Evolutionary conservation across 2,329 filamentous ascomycete genomes (phyloP).

Genomic region (Ceratocystis variospora): DNA sequence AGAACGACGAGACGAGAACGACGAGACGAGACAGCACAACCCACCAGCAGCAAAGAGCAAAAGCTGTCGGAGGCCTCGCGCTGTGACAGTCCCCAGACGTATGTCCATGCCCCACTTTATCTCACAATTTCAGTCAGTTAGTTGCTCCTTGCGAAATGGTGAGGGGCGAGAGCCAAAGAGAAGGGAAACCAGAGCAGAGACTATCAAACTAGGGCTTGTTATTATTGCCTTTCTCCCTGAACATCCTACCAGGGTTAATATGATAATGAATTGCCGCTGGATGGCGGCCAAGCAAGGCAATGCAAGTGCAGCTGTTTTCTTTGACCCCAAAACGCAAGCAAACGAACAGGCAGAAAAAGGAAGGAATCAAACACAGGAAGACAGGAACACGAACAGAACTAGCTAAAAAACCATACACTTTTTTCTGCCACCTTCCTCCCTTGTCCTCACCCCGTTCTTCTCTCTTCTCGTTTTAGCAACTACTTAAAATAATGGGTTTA

Average conservation of each 20-base stretch:
- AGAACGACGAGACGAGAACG: background rate
- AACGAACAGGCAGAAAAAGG: background rate
- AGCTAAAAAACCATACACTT: background rate
- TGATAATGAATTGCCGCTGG: background rate
- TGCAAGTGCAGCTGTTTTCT: background rate
- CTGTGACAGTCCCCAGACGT: background rate
- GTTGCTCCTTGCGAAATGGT: no score
- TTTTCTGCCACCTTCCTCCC: background rate
- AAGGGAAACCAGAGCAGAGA: background rate
- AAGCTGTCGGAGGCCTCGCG: constrained; percentile 7
- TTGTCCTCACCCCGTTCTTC: background rate
- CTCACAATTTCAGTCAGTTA: background rate
- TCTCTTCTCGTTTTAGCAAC: background rate
- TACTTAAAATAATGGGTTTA: background rate
- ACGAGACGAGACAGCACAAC: background rate
- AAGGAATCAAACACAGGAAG: background rate
- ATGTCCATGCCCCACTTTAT: background rate
- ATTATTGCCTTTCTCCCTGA: background rate
- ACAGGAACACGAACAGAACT: background rate
- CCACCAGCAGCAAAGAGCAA: background rate
- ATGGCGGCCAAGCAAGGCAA: background rate
- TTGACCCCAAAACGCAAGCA: background rate
- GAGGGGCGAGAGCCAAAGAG: no score
- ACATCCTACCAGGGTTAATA: background rate
- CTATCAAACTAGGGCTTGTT: background rate